phyloP scores from a whole-genome alignment of 1,284 basidiomycete species.

The Trametes sp. region DNA sequence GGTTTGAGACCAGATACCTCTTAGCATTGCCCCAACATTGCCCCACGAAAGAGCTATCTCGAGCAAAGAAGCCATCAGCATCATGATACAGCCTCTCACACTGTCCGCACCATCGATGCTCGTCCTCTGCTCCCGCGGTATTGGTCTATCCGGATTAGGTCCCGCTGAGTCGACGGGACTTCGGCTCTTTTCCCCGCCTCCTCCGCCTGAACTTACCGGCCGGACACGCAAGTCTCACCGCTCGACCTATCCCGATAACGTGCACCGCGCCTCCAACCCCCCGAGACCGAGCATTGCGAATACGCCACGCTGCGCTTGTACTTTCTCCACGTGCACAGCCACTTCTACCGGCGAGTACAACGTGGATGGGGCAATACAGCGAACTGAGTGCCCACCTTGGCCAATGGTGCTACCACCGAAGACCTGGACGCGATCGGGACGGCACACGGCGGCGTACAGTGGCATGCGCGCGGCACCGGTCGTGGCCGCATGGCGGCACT shows the following conservation, averaged over 20 bases:
- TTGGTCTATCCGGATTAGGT: conserved; percentile 20
- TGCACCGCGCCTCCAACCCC: background rate
- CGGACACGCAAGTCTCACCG: conserved; percentile 15
- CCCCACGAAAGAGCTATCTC: conserved; percentile 1
- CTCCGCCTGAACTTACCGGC: conserved; percentile 1
- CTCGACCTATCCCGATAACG: conserved; percentile 14
- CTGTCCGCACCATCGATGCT: conserved; percentile 8
- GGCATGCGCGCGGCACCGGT: background rate
- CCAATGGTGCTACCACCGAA: too few species aligned
- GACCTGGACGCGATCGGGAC: background rate
- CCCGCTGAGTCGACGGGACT: conserved; percentile 6
- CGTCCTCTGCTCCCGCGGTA: conserved; percentile 5
- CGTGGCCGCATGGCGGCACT: background rate
- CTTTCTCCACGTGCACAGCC: too few species aligned
- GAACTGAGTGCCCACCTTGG: background rate
- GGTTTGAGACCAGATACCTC: background rate
- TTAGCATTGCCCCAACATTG: too few species aligned
- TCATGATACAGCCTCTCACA: conserved; percentile 29
- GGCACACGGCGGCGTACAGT: background rate
- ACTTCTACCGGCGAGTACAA: background rate
- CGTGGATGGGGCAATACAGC: background rate
- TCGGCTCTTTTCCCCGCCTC: background rate
- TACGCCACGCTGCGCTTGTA: background rate
- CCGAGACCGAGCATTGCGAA: conserved; percentile 2
- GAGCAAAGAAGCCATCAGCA: conserved; percentile 24